Percentiles rank a stretch among this genome's conserved stretches.
Evolutionary conservation across 106 monocot genomes (phyloP).

Genomic region (Dendrobium catenatum): DNA sequence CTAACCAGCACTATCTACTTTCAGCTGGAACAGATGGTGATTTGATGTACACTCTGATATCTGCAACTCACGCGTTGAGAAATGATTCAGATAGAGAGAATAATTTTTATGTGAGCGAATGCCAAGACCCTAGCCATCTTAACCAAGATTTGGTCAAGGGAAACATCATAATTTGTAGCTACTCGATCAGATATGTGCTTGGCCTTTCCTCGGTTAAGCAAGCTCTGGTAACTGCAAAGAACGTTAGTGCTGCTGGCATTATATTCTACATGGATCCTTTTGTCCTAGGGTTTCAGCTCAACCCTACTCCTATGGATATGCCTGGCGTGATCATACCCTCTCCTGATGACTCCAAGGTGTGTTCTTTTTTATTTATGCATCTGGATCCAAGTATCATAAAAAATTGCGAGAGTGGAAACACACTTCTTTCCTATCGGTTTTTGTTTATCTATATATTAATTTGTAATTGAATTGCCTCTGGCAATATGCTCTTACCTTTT

Average conservation of each 20-base stretch:
- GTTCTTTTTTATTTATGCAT: background rate
- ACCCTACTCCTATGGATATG: constrained; percentile 85
- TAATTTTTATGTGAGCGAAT: constrained; percentile 75
- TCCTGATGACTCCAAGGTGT: constrained; percentile 87
- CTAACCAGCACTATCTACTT: constrained; percentile 16
- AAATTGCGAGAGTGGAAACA: background rate
- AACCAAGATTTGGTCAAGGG: constrained; percentile 53
- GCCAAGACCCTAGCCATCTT: constrained; percentile 78
- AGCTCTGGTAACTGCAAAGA: constrained; percentile 80
- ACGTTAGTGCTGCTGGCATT: constrained; percentile 80
- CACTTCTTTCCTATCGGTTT: too few species aligned
- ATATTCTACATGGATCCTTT: constrained; percentile 90
- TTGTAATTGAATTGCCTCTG: too few species aligned
- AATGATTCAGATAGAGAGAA: constrained; percentile 32
- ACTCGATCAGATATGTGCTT: constrained; percentile 82
- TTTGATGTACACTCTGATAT: constrained; percentile 62
- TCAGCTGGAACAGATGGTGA: constrained; percentile 82
- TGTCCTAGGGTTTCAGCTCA: constrained; percentile 86
- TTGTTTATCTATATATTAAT: too few species aligned
- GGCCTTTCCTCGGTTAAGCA: constrained; percentile 80
- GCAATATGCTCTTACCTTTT: too few species aligned
- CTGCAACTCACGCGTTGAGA: constrained; percentile 69
- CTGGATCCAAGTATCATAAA: background rate
- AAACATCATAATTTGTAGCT: constrained; percentile 80
- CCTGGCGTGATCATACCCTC: constrained; percentile 90